These are phyloP conservation scores for Auriscalpium microsporum DNA, from an alignment of 768 basidiomycete genomes.

Conservation along the genomic window DNA sequence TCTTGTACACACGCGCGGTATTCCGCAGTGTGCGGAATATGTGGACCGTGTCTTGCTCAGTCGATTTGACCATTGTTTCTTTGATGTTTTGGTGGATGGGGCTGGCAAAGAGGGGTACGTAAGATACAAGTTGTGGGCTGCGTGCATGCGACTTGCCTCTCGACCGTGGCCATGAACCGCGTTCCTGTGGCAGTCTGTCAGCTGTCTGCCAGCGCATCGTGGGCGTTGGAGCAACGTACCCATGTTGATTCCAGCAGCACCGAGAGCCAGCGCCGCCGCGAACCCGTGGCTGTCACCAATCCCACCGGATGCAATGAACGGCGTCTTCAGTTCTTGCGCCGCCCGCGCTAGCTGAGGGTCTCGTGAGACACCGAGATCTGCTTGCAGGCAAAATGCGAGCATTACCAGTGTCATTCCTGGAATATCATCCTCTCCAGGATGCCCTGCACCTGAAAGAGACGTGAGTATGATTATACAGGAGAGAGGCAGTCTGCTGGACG, in stretches of 20 bases:
- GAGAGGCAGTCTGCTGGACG: constrained; percentile 12
- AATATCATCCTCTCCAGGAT: constrained; percentile 92
- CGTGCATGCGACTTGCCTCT: constrained; percentile 39
- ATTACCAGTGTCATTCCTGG: constrained; percentile 74
- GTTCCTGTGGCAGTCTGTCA: constrained; percentile 35
- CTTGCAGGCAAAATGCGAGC: background rate
- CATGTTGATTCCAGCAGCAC: constrained; percentile 85
- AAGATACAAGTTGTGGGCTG: background rate
- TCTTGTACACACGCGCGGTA: constrained; percentile 82
- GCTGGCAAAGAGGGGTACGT: constrained; percentile 26
- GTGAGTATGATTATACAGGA: constrained; percentile 5
- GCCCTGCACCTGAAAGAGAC: constrained; percentile 66
- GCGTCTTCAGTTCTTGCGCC: constrained; percentile 71
- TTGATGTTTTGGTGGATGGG: constrained; percentile 89
- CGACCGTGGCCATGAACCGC: constrained; percentile 87
- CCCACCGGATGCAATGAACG: constrained; percentile 88
- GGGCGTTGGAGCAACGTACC: constrained; percentile 26
- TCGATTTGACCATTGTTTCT: constrained; percentile 75
- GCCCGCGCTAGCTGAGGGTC: constrained; percentile 71
- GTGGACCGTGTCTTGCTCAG: constrained; percentile 78
- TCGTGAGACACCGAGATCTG: background rate
- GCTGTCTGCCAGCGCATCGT: background rate
- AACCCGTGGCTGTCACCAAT: constrained; percentile 82
- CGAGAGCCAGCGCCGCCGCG: constrained; percentile 72
- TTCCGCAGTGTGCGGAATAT: constrained; percentile 85